Evolutionary conservation across 176 grass and related monocot species (phyloP).

Genomic region (Coix lacrymajobi): DNA sequence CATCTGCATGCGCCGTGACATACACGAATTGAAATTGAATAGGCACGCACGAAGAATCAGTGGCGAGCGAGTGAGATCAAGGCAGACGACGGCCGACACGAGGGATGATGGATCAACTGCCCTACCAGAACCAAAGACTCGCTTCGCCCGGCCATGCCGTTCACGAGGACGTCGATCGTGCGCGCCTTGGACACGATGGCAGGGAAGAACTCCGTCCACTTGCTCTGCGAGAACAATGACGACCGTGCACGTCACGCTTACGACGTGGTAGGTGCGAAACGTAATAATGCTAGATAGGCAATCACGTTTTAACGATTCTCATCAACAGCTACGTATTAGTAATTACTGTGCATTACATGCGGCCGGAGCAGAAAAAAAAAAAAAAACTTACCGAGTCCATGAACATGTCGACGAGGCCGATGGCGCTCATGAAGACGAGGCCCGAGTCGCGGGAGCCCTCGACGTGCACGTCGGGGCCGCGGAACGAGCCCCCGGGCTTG

Average conservation of each 20-base stretch:
- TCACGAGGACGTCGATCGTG: slow-evolving; percentile 72
- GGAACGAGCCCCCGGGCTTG: slow-evolving; percentile 49
- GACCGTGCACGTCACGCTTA: neutral
- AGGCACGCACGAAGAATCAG: neutral
- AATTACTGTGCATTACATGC: neutral
- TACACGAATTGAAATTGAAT: too few relatives aligned
- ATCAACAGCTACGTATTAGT: neutral
- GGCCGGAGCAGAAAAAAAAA: neutral
- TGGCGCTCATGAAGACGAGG: slow-evolving; percentile 53
- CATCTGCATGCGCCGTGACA: slow-evolving; percentile 38
- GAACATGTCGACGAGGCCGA: slow-evolving; percentile 69
- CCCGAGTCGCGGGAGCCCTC: slow-evolving; percentile 77
- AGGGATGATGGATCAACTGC: neutral
- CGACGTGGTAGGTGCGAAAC: neutral
- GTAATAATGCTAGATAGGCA: neutral
- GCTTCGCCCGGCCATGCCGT: slow-evolving; percentile 63
- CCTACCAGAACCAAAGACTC: slow-evolving; percentile 72
- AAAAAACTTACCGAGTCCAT: slow-evolving; percentile 47
- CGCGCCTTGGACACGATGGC: slow-evolving; percentile 63
- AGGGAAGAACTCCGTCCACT: slow-evolving; percentile 73
- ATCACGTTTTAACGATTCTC: neutral
- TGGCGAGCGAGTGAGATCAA: neutral
- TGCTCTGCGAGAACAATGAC: slow-evolving; percentile 38
- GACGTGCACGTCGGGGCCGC: slow-evolving; percentile 45
- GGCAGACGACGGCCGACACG: too few relatives aligned